Conservation (phyloP, 495 filamentous ascomycete genomes). For the Lasiosphaeria hispida region DNA sequence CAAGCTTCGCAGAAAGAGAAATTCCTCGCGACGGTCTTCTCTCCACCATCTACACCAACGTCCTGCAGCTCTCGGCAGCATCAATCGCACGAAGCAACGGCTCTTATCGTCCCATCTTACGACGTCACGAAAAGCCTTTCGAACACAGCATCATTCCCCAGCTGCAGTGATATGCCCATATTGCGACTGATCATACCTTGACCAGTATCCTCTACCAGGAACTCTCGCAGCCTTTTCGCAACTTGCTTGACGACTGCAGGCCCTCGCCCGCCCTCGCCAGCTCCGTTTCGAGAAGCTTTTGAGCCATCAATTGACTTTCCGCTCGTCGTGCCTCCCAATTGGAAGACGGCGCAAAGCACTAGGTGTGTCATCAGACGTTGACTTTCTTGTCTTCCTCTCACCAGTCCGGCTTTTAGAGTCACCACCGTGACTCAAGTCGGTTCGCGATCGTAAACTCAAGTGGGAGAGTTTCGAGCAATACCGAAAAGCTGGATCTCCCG, state of each 20-base stretch:
- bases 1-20: background rate
- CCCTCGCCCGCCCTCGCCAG: no score
- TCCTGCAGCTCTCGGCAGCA: conserved; percentile 2
- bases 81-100: conserved; percentile 2
- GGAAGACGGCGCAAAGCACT: background rate
- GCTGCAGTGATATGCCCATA: background rate
- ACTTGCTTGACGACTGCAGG: no score
- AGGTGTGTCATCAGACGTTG: background rate
- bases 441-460: conserved; percentile 6
- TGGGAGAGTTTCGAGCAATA: conserved; percentile 42
- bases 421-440: conserved; percentile 6
- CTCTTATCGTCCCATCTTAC: background rate
- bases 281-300: background rate
- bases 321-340: background rate
- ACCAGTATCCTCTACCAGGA: no score
- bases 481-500: conserved; percentile 98
- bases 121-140: background rate
- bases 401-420: conserved; percentile 6
- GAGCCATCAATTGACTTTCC: background rate
- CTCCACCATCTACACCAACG: background rate
- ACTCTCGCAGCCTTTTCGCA: no score
- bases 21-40: background rate
- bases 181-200: background rate
- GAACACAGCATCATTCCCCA: background rate
- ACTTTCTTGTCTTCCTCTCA: background rate